Conservation (phyloP, 2,329 filamentous ascomycete species). For the Penicillium sp. region DNA sequence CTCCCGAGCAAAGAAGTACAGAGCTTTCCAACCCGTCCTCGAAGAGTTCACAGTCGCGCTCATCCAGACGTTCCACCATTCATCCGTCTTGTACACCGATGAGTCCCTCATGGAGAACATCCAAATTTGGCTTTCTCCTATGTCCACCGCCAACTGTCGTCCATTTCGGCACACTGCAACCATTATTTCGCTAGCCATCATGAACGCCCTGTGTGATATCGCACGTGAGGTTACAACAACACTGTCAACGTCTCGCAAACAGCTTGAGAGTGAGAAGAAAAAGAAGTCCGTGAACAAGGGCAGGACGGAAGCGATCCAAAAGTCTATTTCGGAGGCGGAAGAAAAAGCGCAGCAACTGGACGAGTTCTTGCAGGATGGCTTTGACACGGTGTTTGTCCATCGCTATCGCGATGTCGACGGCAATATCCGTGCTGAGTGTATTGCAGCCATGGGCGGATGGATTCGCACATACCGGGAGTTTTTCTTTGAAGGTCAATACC, state of each 20-base stretch:
- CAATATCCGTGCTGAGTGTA: slow-evolving; percentile 83
- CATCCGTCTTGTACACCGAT: slow-evolving; percentile 78
- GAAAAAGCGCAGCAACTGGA: slow-evolving; percentile 69
- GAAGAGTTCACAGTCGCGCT: slow-evolving; percentile 77
- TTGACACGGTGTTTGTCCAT: slow-evolving; percentile 91
- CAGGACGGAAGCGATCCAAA: slow-evolving; percentile 71
- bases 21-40: slow-evolving; percentile 75
- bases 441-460: slow-evolving; percentile 84
- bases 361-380: slow-evolving; percentile 76
- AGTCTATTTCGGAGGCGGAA: slow-evolving; percentile 69
- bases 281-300: slow-evolving; percentile 73
- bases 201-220: slow-evolving; percentile 73
- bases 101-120: slow-evolving; percentile 80
- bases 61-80: slow-evolving; percentile 75
- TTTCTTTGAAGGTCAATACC: slow-evolving; percentile 86
- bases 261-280: slow-evolving; percentile 76
- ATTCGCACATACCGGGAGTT: slow-evolving; percentile 79
- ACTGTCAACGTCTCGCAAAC: slow-evolving; percentile 74
- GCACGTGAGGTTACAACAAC: slow-evolving; percentile 70
- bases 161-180: slow-evolving; percentile 95
- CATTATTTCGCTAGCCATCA: slow-evolving; percentile 76
- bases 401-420: slow-evolving; percentile 93
- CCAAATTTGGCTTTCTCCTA: slow-evolving; percentile 82
- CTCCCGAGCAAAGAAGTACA: slow-evolving; percentile 73
- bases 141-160: slow-evolving; percentile 84